These are phyloP conservation scores for Cyanophora paradoxa DNA, from an alignment of 78 protist genomes.

Conservation along the genomic window DNA sequence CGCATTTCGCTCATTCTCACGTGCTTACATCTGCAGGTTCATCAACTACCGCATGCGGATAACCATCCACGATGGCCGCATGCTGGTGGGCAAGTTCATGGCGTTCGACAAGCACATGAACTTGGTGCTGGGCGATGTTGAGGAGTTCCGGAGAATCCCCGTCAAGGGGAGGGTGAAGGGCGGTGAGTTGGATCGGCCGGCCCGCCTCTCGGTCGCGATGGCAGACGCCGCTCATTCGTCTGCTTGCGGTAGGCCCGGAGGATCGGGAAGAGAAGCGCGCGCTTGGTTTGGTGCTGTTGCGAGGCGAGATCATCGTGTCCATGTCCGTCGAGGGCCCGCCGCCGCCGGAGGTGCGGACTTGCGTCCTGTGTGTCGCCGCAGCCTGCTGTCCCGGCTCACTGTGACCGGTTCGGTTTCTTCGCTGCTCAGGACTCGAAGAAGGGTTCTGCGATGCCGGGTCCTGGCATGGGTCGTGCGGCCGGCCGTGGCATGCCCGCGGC, in stretches of 20 bases:
- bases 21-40: conserved; percentile 13
- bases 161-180: conserved; percentile 49
- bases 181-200: conserved; percentile 4
- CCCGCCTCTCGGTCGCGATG: not conserved
- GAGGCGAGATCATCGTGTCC: conserved; percentile 91
- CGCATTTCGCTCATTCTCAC: not conserved
- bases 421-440: too few relatives aligned
- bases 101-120: conserved; percentile 98
- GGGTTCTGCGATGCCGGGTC: too few relatives aligned
- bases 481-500: conserved; percentile 64
- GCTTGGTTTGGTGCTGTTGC: conserved; percentile 83
- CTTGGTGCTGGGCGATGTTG: conserved; percentile 86
- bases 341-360: conserved; percentile 53
- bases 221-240: too few relatives aligned
- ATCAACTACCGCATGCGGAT: conserved; percentile 83
- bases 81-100: conserved; percentile 86
- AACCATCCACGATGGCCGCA: conserved; percentile 77
- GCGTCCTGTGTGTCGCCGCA: not conserved
- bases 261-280: conserved; percentile 69
- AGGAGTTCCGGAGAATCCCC: conserved; percentile 70
- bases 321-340: conserved; percentile 88
- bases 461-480: conserved; percentile 67
- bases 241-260: not conserved
- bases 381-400: too few relatives aligned
- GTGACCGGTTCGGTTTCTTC: too few relatives aligned